Base-by-base conservation (phyloP, 2,329 filamentous ascomycete species). In the Sordariomycetes sp. region DNA sequence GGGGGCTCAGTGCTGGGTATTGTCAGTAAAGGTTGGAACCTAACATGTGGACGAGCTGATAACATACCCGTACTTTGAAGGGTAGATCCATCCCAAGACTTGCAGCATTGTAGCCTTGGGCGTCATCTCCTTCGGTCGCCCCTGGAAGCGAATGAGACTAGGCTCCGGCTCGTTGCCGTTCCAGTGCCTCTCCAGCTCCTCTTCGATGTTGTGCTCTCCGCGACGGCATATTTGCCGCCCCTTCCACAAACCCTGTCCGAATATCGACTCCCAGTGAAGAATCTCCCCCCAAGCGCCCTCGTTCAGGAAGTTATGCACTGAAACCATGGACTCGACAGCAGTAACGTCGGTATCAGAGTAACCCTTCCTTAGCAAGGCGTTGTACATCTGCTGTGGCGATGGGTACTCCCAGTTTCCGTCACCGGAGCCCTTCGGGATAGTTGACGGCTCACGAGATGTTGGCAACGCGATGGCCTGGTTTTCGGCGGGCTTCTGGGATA, bases 331-430 rank as follows among this genome's bases (percentile, higher is more conserved):
- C 60, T 95, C 88, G 11, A 98, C 88, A 4, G 88, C 87, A 15
- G 90, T 92, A 35, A 86, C 75, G 36, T 94, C 88, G 0, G 92
- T 96, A 55, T 96, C 88, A 1, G 83, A 87, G 60, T 95, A 92
- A 38, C 92, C 92, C 61, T 98, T 98, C 43, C 92, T 82, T 41
- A 96, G 66, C 62, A 98, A 82, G 7, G 92, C 92, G 52, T 98
- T 96, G 70, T 96, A 98, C 92, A 98, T 98, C 61, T 98, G 92
- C 64, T 98, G 92, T 1, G 92, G 90, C 0, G 87, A 95, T 0
- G 92, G 92, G 54, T 98, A 98, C 59, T 96, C 92, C 92, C 92
- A 98, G 50, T 85, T 93, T 30, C 79, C 75, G 34, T 79, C 71
- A 31, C 76, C 72, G 39, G 82, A 78, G 49, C 84, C 86, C 46